These are phyloP conservation scores for Dryas alaskensis DNA, from an alignment of 306 rosid genomes.

Conservation along the genomic window DNA sequence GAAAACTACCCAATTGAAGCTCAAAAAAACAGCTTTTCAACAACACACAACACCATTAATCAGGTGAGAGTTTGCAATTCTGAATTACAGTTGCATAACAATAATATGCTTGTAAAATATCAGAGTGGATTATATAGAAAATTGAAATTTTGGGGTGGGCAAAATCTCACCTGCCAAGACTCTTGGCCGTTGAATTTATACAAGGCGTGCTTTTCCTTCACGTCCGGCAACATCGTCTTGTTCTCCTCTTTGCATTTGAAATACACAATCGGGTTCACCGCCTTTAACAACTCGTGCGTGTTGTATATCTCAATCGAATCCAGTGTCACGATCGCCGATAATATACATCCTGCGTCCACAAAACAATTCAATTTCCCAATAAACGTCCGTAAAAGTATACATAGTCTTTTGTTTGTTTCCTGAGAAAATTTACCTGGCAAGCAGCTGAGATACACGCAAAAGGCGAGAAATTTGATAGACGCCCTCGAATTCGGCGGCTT, in stretches of 20 bases:
- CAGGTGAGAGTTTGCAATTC: background rate
- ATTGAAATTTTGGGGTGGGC: too few relatives aligned
- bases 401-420: background rate
- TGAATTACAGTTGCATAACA: background rate
- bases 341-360: conserved; percentile 36
- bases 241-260: conserved; percentile 66
- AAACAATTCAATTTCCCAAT: background rate
- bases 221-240: conserved; percentile 57
- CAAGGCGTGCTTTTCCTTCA: conserved; percentile 41
- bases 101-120: background rate
- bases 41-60: background rate
- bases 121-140: too few relatives aligned
- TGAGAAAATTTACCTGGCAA: conserved; percentile 46
- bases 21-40: conserved; percentile 14
- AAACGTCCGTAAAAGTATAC: background rate
- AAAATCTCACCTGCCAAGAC: conserved; percentile 80
- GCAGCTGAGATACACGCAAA: conserved; percentile 34
- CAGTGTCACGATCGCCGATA: conserved; percentile 61
- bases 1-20: conserved; percentile 1
- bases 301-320: conserved; percentile 56
- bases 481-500: conserved; percentile 25
- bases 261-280: conserved; percentile 55
- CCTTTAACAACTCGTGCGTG: conserved; percentile 60
- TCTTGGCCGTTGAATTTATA: conserved; percentile 75
- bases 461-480: conserved; percentile 27